A percentile compares a stretch with the other conserved stretches of the same genome.
These are phyloP conservation scores for Westerdykella ornata DNA, from an alignment of 2,329 filamentous ascomycete genomes.

Conservation along the genomic window DNA sequence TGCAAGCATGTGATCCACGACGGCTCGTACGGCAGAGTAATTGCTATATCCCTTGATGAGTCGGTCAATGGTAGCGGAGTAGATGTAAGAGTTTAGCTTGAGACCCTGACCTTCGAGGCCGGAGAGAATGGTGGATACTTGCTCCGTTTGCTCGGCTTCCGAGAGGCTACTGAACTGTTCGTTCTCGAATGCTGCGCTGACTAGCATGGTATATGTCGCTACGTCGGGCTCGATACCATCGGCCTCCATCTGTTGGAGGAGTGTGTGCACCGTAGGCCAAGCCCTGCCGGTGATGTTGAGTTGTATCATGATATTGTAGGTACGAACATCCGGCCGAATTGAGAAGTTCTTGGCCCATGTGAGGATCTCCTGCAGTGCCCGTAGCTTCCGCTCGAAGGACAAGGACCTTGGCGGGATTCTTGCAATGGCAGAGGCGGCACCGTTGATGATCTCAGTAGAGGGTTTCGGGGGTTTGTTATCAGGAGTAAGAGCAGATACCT, in stretches of 20 bases:
- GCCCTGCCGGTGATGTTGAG: constrained; percentile 50
- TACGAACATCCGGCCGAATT: constrained; percentile 44
- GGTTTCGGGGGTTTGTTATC: constrained; percentile 50
- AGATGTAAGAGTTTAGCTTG: constrained; percentile 56
- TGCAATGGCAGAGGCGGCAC: constrained; percentile 59
- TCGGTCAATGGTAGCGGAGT: constrained; percentile 62
- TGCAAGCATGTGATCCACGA: constrained; percentile 57
- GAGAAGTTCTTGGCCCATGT: constrained; percentile 39
- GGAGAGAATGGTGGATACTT: constrained; percentile 51
- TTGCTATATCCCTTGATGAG: constrained; percentile 49
- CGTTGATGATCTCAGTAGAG: constrained; percentile 60
- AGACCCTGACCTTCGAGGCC: constrained; percentile 52
- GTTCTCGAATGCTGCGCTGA: constrained; percentile 53
- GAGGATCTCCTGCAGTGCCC: constrained; percentile 37
- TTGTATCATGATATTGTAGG: constrained; percentile 64
- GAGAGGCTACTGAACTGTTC: constrained; percentile 40
- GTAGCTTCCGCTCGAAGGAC: constrained; percentile 37
- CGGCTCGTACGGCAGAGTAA: constrained; percentile 48
- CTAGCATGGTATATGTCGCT: constrained; percentile 67
- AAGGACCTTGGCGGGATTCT: constrained; percentile 21
- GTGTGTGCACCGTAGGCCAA: constrained; percentile 43
- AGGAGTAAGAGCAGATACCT: constrained; percentile 14
- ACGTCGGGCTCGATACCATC: constrained; percentile 53
- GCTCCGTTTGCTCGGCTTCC: constrained; percentile 46
- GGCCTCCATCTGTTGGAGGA: constrained; percentile 56